A percentile compares a stretch with the other conserved stretches of the same genome.
These are phyloP conservation scores for Pyricularia sp. DNA, from an alignment of 2,329 filamentous ascomycete species.

Conservation along the genomic window DNA sequence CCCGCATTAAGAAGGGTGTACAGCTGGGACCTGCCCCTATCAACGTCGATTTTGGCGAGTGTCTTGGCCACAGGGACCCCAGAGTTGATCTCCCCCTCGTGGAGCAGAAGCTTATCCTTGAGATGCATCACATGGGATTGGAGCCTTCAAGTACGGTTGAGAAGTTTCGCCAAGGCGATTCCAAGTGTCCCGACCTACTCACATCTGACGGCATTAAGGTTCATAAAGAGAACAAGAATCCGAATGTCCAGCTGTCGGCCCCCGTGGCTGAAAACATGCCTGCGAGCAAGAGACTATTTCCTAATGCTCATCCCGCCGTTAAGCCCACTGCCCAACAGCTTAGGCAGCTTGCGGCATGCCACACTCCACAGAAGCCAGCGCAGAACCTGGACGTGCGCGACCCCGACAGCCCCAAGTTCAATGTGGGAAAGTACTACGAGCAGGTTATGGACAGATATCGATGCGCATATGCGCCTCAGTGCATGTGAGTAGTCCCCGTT, in stretches of 20 bases:
- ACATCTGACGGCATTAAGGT: constrained; percentile 7
- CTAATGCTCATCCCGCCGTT: constrained; percentile 10
- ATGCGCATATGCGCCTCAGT: constrained; percentile 36
- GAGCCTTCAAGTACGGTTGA: not conserved
- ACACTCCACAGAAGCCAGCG: constrained; percentile 3
- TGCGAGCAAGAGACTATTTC: constrained; percentile 15
- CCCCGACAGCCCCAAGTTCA: constrained; percentile 33
- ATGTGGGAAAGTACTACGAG: constrained; percentile 32
- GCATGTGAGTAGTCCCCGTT: constrained; percentile 28
- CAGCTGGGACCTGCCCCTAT: not conserved
- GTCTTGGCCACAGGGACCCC: constrained; percentile 14
- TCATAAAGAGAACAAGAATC: constrained; percentile 8
- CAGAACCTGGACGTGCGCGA: constrained; percentile 18
- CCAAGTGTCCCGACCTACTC: constrained; percentile 10
- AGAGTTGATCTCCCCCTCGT: not conserved
- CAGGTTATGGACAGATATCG: constrained; percentile 28
- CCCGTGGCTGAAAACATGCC: not conserved
- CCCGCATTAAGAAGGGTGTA: not conserved
- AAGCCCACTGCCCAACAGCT: constrained; percentile 11
- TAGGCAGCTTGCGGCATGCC: constrained; percentile 8
- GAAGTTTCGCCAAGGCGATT: constrained; percentile 11
- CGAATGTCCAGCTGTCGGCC: constrained; percentile 8
- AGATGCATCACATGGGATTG: not conserved
- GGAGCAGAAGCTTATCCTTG: not conserved
- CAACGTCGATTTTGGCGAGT: not conserved